These are phyloP conservation scores for Aspergillus aculeatinus DNA, from an alignment of 2,329 filamentous ascomycete genomes.

Conservation along the genomic window DNA sequence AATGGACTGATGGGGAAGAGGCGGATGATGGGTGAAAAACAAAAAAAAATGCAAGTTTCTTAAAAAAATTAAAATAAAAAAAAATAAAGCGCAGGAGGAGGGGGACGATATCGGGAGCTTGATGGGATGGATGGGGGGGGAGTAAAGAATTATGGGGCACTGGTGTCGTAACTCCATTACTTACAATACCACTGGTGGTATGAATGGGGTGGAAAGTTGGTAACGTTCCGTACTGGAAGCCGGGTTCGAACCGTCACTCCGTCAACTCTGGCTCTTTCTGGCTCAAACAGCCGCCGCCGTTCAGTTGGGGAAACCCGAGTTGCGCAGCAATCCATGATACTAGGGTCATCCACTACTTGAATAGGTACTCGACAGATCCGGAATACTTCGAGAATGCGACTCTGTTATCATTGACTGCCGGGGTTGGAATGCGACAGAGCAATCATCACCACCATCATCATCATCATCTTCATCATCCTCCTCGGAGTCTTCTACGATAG, in stretches of 20 bases:
- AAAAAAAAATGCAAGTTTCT: conserved; percentile 11
- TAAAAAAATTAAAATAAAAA: conserved; percentile 7
- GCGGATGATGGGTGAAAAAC: conserved; percentile 13
- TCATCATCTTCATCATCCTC: too few relatives aligned
- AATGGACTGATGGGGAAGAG: conserved; percentile 16
- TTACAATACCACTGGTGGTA: conserved; percentile 10
- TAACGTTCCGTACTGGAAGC: conserved; percentile 13
- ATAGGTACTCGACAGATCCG: too few relatives aligned
- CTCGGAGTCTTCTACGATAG: not conserved
- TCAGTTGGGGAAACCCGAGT: not conserved
- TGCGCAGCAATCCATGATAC: not conserved
- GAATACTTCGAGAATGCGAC: too few relatives aligned
- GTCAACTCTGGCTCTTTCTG: not conserved
- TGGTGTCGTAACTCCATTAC: conserved; percentile 10
- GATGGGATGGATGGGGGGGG: conserved; percentile 8
- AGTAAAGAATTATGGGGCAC: conserved; percentile 11
- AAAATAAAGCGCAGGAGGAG: not conserved
- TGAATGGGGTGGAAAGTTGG: not conserved
- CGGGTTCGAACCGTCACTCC: conserved; percentile 1
- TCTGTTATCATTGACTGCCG: too few relatives aligned
- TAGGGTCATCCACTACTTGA: not conserved
- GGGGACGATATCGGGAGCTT: conserved; percentile 21
- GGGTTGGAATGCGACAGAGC: too few relatives aligned
- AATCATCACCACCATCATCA: too few relatives aligned
- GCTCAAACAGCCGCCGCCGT: too few relatives aligned